Evolutionary conservation across 306 rosid genomes (phyloP).

Genomic region (Cajanus cajan): DNA sequence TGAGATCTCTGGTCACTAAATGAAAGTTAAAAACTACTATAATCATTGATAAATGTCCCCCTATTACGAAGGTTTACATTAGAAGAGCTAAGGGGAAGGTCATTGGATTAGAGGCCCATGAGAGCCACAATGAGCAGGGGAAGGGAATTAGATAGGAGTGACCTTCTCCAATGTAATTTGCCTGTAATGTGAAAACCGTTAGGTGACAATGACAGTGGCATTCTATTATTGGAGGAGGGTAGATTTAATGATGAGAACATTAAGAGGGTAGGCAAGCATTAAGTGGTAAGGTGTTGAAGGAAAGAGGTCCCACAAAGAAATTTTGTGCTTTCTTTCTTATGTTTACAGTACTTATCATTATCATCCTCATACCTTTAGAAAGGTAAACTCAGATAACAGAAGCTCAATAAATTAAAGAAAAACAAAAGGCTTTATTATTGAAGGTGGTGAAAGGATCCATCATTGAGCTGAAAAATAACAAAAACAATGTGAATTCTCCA

Average conservation of each 20-base stretch:
- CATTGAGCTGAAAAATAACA: slow-evolving; percentile 1
- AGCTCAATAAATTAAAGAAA: slow-evolving; percentile 3
- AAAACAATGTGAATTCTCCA: background rate
- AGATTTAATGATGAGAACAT: background rate
- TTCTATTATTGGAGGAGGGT: background rate
- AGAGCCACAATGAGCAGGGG: background rate
- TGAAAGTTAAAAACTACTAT: background rate
- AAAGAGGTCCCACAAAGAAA: background rate
- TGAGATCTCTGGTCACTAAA: background rate
- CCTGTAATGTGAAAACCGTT: background rate
- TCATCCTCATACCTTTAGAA: background rate
- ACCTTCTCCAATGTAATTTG: background rate
- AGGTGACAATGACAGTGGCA: background rate
- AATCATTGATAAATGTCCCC: background rate
- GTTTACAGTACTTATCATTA: background rate
- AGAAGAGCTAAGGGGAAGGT: background rate
- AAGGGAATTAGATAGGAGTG: background rate
- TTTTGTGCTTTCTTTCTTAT: background rate
- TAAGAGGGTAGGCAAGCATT: background rate
- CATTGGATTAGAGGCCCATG: background rate
- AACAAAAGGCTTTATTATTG: background rate
- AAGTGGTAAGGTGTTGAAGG: background rate
- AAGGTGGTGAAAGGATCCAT: slow-evolving; percentile 10
- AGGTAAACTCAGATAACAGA: slow-evolving; percentile 1
- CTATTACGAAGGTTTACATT: background rate